These are phyloP conservation scores for Corylus americana DNA, from an alignment of 306 rosid species.

Conservation along the genomic window DNA sequence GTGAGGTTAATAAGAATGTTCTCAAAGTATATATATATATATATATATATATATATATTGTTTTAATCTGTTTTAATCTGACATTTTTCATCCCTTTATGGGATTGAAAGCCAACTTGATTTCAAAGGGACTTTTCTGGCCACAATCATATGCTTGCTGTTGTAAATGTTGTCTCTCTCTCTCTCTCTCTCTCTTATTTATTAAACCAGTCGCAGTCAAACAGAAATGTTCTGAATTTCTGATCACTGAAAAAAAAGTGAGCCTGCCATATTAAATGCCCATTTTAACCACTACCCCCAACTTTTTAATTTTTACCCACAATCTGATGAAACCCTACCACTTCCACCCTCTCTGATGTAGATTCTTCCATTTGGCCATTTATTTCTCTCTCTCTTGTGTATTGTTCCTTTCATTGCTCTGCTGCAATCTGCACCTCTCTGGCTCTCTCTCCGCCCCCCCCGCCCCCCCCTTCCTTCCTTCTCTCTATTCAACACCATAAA, in stretches of 20 bases:
- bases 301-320: slow-evolving; percentile 3
- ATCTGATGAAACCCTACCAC: slow-evolving; percentile 9
- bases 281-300: slow-evolving; percentile 27
- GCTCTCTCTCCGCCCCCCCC: slow-evolving; percentile 21
- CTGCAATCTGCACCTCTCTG: slow-evolving; percentile 34
- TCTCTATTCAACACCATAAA: slow-evolving; percentile 24
- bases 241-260: slow-evolving; percentile 32
- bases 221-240: background rate
- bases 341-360: slow-evolving; percentile 43
- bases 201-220: slow-evolving; percentile 36
- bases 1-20: no score
- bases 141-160: no score
- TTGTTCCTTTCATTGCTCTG: slow-evolving; percentile 77
- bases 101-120: no score
- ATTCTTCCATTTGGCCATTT: slow-evolving; percentile 33
- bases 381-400: slow-evolving; percentile 43
- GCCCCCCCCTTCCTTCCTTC: background rate
- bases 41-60: no score
- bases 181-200: background rate
- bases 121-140: no score
- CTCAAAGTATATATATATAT: no score
- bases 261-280: slow-evolving; percentile 47
- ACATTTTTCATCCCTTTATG: no score
- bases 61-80: no score
- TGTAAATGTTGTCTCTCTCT: no score